Percentiles rank a stretch among this genome's conserved stretches.
Evolutionary conservation across 352 stramenopile species (phyloP).

Genomic region (Thraustochytrium sp.): DNA sequence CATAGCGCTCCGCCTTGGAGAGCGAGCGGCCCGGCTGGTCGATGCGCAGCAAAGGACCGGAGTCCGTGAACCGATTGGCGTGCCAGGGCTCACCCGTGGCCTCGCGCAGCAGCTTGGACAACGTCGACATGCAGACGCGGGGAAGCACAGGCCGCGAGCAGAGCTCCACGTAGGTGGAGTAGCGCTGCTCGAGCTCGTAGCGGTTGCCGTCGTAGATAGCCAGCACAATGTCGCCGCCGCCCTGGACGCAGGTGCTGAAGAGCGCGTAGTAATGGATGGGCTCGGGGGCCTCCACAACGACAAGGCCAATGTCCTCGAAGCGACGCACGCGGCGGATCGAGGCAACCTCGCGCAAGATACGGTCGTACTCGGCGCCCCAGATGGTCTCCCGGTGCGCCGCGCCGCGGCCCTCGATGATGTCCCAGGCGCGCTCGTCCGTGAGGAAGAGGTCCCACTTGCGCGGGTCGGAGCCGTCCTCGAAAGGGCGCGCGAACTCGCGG

Average conservation of each 20-base stretch:
- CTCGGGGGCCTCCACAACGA: conserved; percentile 22
- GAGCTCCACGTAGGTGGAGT: conserved; percentile 33
- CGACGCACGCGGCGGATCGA: not conserved
- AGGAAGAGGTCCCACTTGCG: conserved; percentile 29
- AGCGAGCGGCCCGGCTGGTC: not conserved
- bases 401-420: not conserved
- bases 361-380: conserved; percentile 9
- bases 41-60: conserved; percentile 31
- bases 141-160: conserved; percentile 13
- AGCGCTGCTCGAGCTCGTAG: conserved; percentile 37
- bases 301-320: conserved; percentile 9
- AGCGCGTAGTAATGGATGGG: conserved; percentile 40
- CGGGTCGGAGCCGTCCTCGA: conserved; percentile 2
- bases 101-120: conserved; percentile 29
- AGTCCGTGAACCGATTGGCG: conserved; percentile 30
- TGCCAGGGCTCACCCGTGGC: not conserved
- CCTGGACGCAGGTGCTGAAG: not conserved
- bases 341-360: not conserved
- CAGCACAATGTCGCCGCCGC: not conserved
- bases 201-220: conserved; percentile 21
- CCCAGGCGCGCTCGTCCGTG: not conserved
- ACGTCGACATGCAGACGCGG: not conserved
- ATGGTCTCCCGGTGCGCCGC: not conserved
- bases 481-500: conserved; percentile 2
- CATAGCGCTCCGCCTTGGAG: conserved; percentile 39